Conservation (phyloP, 2,329 filamentous ascomycete species). For the Phialocephala sp. region DNA sequence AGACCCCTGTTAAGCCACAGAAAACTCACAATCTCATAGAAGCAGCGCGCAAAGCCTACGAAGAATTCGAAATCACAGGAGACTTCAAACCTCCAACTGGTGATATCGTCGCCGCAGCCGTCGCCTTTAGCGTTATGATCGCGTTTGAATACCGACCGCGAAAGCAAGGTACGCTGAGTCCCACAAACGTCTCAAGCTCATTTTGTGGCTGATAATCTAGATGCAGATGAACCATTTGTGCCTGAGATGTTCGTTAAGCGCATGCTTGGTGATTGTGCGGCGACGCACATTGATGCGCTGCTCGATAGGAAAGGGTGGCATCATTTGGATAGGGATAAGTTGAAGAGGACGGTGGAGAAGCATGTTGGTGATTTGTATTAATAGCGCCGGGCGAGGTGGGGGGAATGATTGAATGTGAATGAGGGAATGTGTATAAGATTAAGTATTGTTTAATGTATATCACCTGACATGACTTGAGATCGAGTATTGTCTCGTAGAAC, state of each 20-base stretch:
- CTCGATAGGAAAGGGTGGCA: neutral
- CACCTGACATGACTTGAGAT: neutral
- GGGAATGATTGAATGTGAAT: neutral
- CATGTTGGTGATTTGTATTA: constrained; percentile 3
- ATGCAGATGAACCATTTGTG: neutral
- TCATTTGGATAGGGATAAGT: neutral
- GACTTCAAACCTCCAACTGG: neutral
- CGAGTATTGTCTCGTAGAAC: no score
- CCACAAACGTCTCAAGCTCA: neutral
- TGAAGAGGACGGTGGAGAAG: neutral
- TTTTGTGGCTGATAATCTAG: neutral
- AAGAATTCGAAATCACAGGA: neutral
- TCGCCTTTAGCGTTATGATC: neutral
- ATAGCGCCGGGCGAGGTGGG: neutral
- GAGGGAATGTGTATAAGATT: no score
- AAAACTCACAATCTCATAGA: neutral
- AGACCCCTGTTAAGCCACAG: neutral
- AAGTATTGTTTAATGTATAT: neutral
- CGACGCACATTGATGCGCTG: neutral
- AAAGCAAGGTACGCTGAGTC: neutral
- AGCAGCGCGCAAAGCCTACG: constrained; percentile 7
- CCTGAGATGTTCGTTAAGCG: neutral
- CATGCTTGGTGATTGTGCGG: neutral
- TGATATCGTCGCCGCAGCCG: neutral
- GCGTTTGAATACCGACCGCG: constrained; percentile 5